Evolutionary conservation across 495 filamentous ascomycete genomes (phyloP).

Genomic region (Podospora appendiculata): DNA sequence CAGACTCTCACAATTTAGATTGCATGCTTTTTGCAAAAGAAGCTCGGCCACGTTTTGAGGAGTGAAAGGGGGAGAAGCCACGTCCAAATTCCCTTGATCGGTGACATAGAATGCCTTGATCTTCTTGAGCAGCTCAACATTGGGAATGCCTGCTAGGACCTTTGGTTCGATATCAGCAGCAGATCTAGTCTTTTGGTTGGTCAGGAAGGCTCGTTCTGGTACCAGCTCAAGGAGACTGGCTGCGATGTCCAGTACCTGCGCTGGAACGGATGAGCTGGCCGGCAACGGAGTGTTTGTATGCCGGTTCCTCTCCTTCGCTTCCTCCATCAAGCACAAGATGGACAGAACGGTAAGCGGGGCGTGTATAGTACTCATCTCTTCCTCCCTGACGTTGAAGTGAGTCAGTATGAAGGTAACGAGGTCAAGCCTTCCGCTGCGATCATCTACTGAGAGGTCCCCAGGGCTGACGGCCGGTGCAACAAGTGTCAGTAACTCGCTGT

Average conservation of each 20-base stretch:
- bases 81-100: constrained; percentile 48
- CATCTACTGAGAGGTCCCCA: constrained; percentile 26
- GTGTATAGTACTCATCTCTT: constrained; percentile 88
- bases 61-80: constrained; percentile 46
- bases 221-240: constrained; percentile 54
- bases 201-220: constrained; percentile 61
- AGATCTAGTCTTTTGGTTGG: constrained; percentile 17
- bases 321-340: constrained; percentile 54
- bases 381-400: constrained; percentile 89
- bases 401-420: constrained; percentile 75
- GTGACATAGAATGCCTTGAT: constrained; percentile 59
- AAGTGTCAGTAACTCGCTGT: constrained; percentile 64
- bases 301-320: constrained; percentile 21
- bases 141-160: constrained; percentile 22
- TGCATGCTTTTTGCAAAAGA: constrained; percentile 53
- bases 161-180: constrained; percentile 16
- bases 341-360: constrained; percentile 67
- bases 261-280: constrained; percentile 10
- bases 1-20: constrained; percentile 42
- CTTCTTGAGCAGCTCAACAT: constrained; percentile 48
- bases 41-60: constrained; percentile 50
- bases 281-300: neutral
- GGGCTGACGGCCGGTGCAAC: constrained; percentile 49
- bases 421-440: constrained; percentile 52
- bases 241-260: constrained; percentile 44